Base-by-base conservation (phyloP, 495 filamentous ascomycete genomes). In the Aspergillus wentii region DNA sequence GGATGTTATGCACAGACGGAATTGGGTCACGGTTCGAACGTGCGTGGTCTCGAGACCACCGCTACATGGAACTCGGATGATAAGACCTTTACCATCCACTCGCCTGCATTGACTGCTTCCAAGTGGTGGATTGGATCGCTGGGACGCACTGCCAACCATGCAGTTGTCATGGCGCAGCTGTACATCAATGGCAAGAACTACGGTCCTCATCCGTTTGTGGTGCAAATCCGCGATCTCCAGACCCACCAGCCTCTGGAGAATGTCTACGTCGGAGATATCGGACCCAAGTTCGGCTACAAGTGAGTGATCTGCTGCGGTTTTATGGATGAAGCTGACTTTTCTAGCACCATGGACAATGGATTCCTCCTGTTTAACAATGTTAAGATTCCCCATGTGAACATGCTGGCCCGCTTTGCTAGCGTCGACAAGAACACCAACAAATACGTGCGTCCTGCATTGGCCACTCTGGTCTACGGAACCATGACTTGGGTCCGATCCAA, bases 81-180 rank as follows among this genome's bases (percentile, higher is more conserved):
- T 48, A 79, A 83, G 59, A 82, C 78, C 4, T 87, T 86, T 57
- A 76, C 66, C 30, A 72, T 88, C 33, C 74, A 83, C 48, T 82
- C 79, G 0, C 84, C 84, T 0, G 61, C 71, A 36, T 62, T 85
- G 37, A 86, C 82, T 8, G 71, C 80, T 11, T 77, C 76, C 25
- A 88, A 88, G 53, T 88, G 82, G 83, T 88, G 84, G 84, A 84
- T 86, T 49, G 84, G 84, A 0, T 80, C 78, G 17, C 65, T 86
- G 5, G 84, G 84, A 31, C 59, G 76, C n/a, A 76, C 79, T 8
- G 83, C 84, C 14, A 88, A 85, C 44, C 74, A 86, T 59, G 83
- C 84, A 0, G 75, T 82, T 17, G 84, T 88, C 1, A 81, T 86
- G 78, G 84, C 84, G 9, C 79, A 86, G 51, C 59, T 85, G 27